Conservation (phyloP, 306 rosid genomes). For the Amphicarpaea edgeworthii region DNA sequence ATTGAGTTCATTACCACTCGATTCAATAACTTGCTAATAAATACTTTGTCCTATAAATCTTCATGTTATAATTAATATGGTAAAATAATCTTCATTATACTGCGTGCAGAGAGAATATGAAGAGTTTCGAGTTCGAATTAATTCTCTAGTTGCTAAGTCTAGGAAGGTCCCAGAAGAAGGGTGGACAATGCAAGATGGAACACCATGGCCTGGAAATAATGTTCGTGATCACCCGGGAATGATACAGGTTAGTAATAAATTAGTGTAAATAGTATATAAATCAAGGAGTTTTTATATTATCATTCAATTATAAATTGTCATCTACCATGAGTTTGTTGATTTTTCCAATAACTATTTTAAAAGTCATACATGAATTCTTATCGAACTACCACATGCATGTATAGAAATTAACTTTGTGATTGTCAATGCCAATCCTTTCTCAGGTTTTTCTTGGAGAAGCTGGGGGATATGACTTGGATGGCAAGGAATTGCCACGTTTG, state of each 20-base stretch:
- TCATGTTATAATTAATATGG: background rate
- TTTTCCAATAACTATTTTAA: background rate
- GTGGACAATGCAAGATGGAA: conserved; percentile 87
- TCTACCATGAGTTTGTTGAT: background rate
- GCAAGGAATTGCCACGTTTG: conserved; percentile 67
- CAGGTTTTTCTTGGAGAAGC: conserved; percentile 70
- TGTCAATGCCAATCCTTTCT: background rate
- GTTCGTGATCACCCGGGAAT: conserved; percentile 73
- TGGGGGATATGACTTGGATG: conserved; percentile 63
- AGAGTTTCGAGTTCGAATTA: conserved; percentile 72
- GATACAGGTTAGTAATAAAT: conserved; percentile 61
- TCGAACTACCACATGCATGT: too few relatives aligned
- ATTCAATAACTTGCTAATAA: too few relatives aligned
- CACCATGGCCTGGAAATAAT: conserved; percentile 76
- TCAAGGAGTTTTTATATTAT: background rate
- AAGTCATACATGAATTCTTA: too few relatives aligned
- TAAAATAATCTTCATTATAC: conserved; percentile 15
- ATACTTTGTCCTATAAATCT: conserved; percentile 1
- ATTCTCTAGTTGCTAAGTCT: conserved; percentile 74
- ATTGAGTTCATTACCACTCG: too few relatives aligned
- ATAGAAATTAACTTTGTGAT: background rate
- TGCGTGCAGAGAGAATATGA: conserved; percentile 76
- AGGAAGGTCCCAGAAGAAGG: conserved; percentile 74
- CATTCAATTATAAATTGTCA: background rate
- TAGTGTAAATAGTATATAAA: background rate